Evolutionary conservation across 2,329 filamentous ascomycete genomes (phyloP), one percentile per base, ranked within the genome.

Genomic region (Aureobasidium sp.): DNA sequence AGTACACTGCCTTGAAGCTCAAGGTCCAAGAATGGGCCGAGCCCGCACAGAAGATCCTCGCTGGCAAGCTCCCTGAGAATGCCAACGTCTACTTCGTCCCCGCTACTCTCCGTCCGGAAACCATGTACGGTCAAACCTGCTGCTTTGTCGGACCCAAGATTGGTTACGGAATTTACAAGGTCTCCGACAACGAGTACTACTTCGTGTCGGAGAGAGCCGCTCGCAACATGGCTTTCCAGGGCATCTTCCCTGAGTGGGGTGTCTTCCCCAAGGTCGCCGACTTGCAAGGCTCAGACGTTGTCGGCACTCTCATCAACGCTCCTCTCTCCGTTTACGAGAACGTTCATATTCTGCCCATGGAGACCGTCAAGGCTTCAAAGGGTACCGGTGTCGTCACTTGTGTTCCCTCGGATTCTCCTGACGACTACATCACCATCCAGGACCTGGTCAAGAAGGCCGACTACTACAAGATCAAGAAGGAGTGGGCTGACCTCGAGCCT

Each of bases 61-160:
- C 87, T 73, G 87, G 84, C 27, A 94, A 93, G 78, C 78, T 97
- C 4, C 89, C 93, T 6, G 82, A 86, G 39, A 86, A 84, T 66
- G 87, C 90, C 49, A 88, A 88, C 65, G 87, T 97, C 62, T 97
- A 88, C 79, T 88, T 97, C 70, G 85, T 97, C 14, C 89, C 94
- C 14, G 94, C 94, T 17, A 97, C 94, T 61, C 83, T 99, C 65
- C 84, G 94, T 65, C 91, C 94, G 2, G 94, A 99, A 81, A 99
- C 94, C 39, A 97, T 99, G 93, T 99, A 97, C 73, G 95, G 95
- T 44, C 94, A 97, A 76, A 95, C 87, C 4, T 95, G 90, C 78
- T 96, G 92, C 74, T 99, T 97, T 69, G 90, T 99, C 52, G 90
- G 91, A 3, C 93, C 94, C 11, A 89, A 88, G 72, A 88, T 97